Evolutionary conservation across 805 yeast genomes (phyloP), one percentile per base, ranked within the genome.

Genomic region (Brettanomyces naardenensis): DNA sequence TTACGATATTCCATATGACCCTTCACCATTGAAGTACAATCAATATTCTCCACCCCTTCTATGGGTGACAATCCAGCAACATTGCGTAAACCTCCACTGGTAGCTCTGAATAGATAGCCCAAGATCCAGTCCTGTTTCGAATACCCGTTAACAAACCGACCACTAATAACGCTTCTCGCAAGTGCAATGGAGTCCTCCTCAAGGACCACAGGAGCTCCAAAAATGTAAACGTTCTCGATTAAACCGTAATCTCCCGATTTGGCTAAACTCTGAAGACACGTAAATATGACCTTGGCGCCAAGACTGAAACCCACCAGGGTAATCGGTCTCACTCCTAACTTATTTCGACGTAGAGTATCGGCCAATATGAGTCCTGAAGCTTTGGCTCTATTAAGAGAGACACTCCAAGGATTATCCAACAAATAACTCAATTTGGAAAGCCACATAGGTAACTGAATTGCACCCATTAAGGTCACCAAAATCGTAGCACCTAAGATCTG

Each of bases 1-100:
- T 81, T 81, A 64, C 98, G 81, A 61, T 92, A 92, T n/a, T 83
- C 87, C 96, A 92, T 86, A 64, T 92, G 98, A 1, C 98, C 98
- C 43, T 83, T 88, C 4, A 90, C 95, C 37, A 69, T 51, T 15
- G 79, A 87, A 0, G 97, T 84, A 52, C 95, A 86, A 53, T 92
- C 94, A 44, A 81, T 70, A 58, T 90, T 90, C 46, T 88, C 95
- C 22, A 92, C 67, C 19, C 41, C 39, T 38, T 75, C 80, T 27
- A 90, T 71, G 4, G 89, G 80, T 0, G 95, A 79, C 21, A 92
- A 66, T 0, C 98, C 98, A 4, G 90, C 88, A 31, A 92, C 92
- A n/a, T 86, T 73, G 51, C 83, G 80, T 32, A 92, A 66, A 0
- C 97, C 97, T 42, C 97, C 97, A 42, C 92, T 78, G 1, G 97